Conservation (phyloP, 2,329 filamentous ascomycete genomes). For the Pseudovirgaria hyperparasitica region DNA sequence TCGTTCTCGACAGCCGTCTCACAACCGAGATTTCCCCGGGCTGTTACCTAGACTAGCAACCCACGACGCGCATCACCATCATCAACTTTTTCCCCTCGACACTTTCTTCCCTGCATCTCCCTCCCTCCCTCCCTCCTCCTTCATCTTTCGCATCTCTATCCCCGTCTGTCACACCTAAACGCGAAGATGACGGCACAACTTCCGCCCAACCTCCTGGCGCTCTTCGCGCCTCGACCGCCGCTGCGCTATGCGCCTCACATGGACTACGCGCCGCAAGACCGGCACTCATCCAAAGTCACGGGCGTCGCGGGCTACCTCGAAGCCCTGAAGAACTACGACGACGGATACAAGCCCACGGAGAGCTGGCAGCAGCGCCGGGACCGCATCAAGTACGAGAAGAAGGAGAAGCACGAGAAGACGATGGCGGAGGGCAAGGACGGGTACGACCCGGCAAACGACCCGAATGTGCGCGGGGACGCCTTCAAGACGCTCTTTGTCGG, state of each 20-base stretch:
- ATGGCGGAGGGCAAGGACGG: constrained; percentile 50
- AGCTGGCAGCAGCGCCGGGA: constrained; percentile 86
- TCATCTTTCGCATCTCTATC: constrained; percentile 35
- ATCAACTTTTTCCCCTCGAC: neutral
- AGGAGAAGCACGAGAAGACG: constrained; percentile 50
- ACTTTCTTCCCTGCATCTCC: constrained; percentile 3
- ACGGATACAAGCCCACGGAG: constrained; percentile 70
- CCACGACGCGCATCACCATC: neutral
- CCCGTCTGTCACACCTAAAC: constrained; percentile 32
- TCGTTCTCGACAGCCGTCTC: too few relatives aligned
- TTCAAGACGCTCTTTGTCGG: constrained; percentile 93
- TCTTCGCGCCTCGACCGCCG: constrained; percentile 89
- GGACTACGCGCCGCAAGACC: constrained; percentile 73
- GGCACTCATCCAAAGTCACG: constrained; percentile 58
- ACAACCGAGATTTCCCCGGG: too few relatives aligned
- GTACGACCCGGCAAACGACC: constrained; percentile 71
- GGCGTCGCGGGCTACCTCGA: constrained; percentile 66
- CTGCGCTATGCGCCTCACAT: constrained; percentile 76
- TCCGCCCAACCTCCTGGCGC: constrained; percentile 78
- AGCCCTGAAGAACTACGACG: constrained; percentile 61
- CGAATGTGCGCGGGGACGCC: constrained; percentile 81
- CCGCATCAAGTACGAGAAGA: constrained; percentile 70
- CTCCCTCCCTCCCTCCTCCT: constrained; percentile 25
- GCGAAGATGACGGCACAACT: constrained; percentile 88
- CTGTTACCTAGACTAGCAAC: too few relatives aligned